Percentiles rank a stretch among this genome's conserved stretches.
phyloP scores from a whole-genome alignment of 2,329 filamentous ascomycete genomes.

The Hypocrella siamensis region DNA sequence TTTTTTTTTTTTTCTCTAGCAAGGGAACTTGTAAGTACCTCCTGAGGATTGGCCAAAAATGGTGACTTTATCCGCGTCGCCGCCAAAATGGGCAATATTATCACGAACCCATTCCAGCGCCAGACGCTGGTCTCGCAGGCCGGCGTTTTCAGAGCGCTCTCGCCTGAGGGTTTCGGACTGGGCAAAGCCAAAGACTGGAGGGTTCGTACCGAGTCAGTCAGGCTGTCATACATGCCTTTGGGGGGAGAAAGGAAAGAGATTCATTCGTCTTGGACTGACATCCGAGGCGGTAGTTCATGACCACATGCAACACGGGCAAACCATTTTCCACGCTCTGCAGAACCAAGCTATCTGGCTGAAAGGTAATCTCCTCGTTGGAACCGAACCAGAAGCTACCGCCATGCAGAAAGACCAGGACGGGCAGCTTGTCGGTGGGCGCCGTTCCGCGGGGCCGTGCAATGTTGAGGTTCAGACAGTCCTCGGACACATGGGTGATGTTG shows the following conservation, averaged over 20 bases:
- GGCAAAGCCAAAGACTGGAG: slow-evolving; percentile 13
- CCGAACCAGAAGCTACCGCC: slow-evolving; percentile 18
- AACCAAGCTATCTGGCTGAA: slow-evolving; percentile 27
- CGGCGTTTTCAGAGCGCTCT: slow-evolving; percentile 23
- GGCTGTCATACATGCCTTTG: not conserved
- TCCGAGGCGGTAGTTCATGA: slow-evolving; percentile 17
- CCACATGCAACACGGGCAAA: slow-evolving; percentile 17
- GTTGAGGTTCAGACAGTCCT: slow-evolving; percentile 20
- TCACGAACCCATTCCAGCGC: slow-evolving; percentile 26
- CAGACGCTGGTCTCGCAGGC: slow-evolving; percentile 35
- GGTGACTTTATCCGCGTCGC: slow-evolving; percentile 27
- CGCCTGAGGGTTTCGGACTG: slow-evolving; percentile 8
- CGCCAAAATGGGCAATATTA: slow-evolving; percentile 32
- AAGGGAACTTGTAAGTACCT: slow-evolving; percentile 1
- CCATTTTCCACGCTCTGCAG: slow-evolving; percentile 27
- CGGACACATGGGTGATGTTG: slow-evolving; percentile 21
- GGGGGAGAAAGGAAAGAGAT: not conserved
- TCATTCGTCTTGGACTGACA: not conserved
- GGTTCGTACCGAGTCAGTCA: not conserved
- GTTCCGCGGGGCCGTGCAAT: slow-evolving; percentile 15
- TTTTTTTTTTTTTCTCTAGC: not conserved
- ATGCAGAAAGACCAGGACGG: slow-evolving; percentile 20
- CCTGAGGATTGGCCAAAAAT: slow-evolving; percentile 17
- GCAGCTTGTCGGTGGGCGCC: slow-evolving; percentile 9
- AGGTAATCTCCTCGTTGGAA: slow-evolving; percentile 15